A percentile compares a stretch with the other conserved stretches of the same genome.
phyloP scores from a whole-genome alignment of 768 basidiomycete genomes.

The Panus rudis region DNA sequence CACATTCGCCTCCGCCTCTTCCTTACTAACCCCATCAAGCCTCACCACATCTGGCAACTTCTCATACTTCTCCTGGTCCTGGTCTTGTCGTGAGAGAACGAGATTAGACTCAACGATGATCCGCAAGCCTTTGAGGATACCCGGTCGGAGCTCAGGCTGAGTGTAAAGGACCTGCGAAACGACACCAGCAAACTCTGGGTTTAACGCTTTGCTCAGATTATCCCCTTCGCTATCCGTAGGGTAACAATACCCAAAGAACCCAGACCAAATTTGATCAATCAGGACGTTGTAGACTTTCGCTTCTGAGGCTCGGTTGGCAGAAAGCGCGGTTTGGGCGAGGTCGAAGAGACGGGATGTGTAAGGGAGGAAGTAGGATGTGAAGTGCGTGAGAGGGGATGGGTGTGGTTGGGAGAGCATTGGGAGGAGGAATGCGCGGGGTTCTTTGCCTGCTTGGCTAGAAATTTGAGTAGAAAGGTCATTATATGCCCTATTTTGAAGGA shows the following conservation, averaged over 20 bases:
- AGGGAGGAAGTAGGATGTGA: conserved; percentile 86
- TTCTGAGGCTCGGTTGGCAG: too few species aligned
- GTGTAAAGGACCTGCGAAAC: conserved; percentile 89
- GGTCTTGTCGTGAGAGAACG: conserved; percentile 38
- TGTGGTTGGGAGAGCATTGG: conserved; percentile 81
- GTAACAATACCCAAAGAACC: conserved; percentile 87
- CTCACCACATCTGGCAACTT: conserved; percentile 23
- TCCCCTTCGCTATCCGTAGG: too few species aligned
- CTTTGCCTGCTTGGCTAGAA: conserved; percentile 61
- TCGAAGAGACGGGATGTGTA: conserved; percentile 91
- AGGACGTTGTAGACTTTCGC: conserved; percentile 95
- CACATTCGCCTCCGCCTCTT: conserved; percentile 61
- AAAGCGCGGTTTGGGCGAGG: conserved; percentile 73
- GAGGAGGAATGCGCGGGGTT: conserved; percentile 87
- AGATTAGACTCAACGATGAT: conserved; percentile 77
- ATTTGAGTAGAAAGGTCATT: too few species aligned
- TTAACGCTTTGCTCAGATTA: conserved; percentile 50
- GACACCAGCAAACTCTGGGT: conserved; percentile 74
- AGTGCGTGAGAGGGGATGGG: conserved; percentile 76
- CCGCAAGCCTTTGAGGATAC: conserved; percentile 78
- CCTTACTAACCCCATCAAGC: conserved; percentile 36
- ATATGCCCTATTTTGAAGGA: not conserved
- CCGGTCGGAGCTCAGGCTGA: conserved; percentile 75
- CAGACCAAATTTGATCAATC: conserved; percentile 89
- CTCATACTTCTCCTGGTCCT: conserved; percentile 21